Evolutionary conservation across 2,329 filamentous ascomycete genomes (phyloP), one percentile per base, ranked within the genome.

Genomic region (Clonostachys rhizophaga): DNA sequence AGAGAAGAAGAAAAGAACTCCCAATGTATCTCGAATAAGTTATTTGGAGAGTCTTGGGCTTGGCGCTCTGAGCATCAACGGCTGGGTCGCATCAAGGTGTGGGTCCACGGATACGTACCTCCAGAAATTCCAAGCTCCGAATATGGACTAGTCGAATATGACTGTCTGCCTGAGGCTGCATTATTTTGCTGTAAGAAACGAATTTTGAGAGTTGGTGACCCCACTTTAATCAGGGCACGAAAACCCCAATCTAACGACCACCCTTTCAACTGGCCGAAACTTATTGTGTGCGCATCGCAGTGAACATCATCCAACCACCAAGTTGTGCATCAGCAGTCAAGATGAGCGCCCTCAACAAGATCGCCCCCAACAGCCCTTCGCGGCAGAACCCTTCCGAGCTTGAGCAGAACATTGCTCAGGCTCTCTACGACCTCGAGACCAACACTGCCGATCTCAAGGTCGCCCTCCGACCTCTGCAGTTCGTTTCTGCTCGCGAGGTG

Each of bases 401-500:
- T 65, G 94, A 99, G 89, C 86, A 83, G 75, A 89, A 79, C 83
- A 95, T 99, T 73, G 94, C 94, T 72, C 88, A 86, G 77, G 94
- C 94, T 78, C 89, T 99, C 60, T 95, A 87, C 82, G 94, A 99
- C 70, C 89, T 99, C 77, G 94, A 99, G 90, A 91, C 86, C 81
- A 96, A 96, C 86, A 96, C 94, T 70, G 81, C 91, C 73, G 94
- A 99, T 78, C 89, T 99, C 78, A 95, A 92, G 88, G 84, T 83
- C 68, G 87, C 91, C 64, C 87, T 99, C 71, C 87, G 94, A 70
- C 94, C 94, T 75, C 86, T 99, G 77, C 94, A 99, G 84, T 91
- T 99, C 77, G 89, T 95, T 74, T 95, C 89, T 78, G 94, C 94
- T 72, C 90, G 91, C 76, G 94, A 99, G 92, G 94, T 99, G 87